Conservation (phyloP, 106 monocot genomes). For the Posidonia australis region DNA sequence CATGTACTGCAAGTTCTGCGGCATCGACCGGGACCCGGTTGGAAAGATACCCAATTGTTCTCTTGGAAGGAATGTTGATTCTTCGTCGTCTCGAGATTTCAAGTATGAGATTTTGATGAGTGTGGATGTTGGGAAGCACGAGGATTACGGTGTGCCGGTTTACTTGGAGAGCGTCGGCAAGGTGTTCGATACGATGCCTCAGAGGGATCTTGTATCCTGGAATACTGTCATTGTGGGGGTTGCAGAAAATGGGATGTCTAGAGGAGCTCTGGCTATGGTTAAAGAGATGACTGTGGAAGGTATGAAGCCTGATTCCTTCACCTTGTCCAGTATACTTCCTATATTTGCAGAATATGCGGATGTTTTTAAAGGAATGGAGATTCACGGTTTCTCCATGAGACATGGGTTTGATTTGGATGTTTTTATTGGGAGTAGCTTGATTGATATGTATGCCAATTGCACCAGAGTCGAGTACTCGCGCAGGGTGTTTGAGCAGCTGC, state of each 20-base stretch:
- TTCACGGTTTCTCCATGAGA: slow-evolving; percentile 50
- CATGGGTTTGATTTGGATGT: slow-evolving; percentile 39
- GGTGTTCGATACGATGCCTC: slow-evolving; percentile 57
- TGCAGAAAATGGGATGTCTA: slow-evolving; percentile 39
- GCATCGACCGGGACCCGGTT: not conserved
- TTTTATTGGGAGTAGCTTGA: slow-evolving; percentile 66
- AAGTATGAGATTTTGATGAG: not conserved
- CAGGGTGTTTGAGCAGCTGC: slow-evolving; percentile 32
- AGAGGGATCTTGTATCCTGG: slow-evolving; percentile 67
- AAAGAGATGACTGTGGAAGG: slow-evolving; percentile 36
- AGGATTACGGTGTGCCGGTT: not conserved
- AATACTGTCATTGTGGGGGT: slow-evolving; percentile 56
- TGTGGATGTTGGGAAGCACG: not conserved
- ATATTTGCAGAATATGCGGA: slow-evolving; percentile 59
- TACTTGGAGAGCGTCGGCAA: slow-evolving; percentile 21
- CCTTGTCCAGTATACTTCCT: slow-evolving; percentile 60
- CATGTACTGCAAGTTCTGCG: slow-evolving; percentile 47
- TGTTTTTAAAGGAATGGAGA: slow-evolving; percentile 49
- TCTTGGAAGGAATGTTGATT: not conserved
- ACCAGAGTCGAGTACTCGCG: slow-evolving; percentile 34
- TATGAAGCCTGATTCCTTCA: slow-evolving; percentile 61
- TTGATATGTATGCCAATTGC: slow-evolving; percentile 90
- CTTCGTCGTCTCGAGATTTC: not conserved
- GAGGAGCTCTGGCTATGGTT: slow-evolving; percentile 52
- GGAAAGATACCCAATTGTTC: not conserved